Evolutionary conservation across 495 filamentous ascomycete species (phyloP).

Genomic region (Clavariopsis aquatica): DNA sequence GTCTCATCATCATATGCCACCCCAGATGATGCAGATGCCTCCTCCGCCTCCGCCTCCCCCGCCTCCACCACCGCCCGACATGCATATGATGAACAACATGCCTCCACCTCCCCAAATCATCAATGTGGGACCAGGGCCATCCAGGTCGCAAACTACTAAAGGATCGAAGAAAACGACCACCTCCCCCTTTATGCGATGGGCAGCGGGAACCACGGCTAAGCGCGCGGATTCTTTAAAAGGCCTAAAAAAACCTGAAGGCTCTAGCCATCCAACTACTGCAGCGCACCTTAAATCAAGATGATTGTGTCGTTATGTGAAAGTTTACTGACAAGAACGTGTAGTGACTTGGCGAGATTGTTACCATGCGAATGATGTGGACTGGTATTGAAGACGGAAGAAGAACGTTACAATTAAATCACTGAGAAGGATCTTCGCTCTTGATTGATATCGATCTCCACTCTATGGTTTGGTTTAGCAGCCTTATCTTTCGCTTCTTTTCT

Average conservation of each 20-base stretch:
- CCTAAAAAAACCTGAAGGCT: constrained; percentile 33
- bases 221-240: constrained; percentile 36
- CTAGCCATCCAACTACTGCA: constrained; percentile 19
- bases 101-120: constrained; percentile 1
- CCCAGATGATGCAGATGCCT: constrained; percentile 15
- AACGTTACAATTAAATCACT: constrained; percentile 17
- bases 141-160: not conserved
- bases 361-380: not conserved
- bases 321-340: not conserved
- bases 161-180: constrained; percentile 5
- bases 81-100: not conserved
- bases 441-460: constrained; percentile 15
- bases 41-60: constrained; percentile 31
- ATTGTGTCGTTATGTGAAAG: constrained; percentile 30
- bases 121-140: not conserved
- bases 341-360: constrained; percentile 1
- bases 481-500: constrained; percentile 10
- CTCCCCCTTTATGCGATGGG: constrained; percentile 30
- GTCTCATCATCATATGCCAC: constrained; percentile 5
- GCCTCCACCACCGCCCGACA: constrained; percentile 19
- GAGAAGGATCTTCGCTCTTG: constrained; percentile 20
- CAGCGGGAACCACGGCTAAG: constrained; percentile 22
- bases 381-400: constrained; percentile 5
- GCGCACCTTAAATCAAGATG: constrained; percentile 10
- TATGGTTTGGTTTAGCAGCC: constrained; percentile 18